These are phyloP conservation scores for Fusarium temperatum DNA, from an alignment of 2,329 filamentous ascomycete species.

Conservation along the genomic window DNA sequence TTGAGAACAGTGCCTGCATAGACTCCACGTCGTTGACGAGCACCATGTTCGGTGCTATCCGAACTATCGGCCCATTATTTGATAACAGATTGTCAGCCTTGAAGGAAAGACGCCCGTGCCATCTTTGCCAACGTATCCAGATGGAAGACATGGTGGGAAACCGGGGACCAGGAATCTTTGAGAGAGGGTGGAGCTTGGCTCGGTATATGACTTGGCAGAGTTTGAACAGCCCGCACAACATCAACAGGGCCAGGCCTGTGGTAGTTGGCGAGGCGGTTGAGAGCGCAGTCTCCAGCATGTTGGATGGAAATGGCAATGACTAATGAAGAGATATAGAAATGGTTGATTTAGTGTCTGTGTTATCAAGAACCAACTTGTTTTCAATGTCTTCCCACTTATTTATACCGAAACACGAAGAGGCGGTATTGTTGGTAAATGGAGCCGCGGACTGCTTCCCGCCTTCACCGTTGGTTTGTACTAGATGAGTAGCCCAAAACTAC, in stretches of 20 bases:
- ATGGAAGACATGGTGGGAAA: neutral
- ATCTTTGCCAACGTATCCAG: neutral
- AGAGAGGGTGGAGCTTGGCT: neutral
- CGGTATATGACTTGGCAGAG: neutral
- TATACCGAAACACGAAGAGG: neutral
- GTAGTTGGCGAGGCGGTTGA: neutral
- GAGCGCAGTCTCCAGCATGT: neutral
- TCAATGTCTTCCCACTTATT: neutral
- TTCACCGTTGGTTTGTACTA: too few species aligned
- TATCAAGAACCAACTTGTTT: neutral
- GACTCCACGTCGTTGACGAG: neutral
- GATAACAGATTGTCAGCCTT: neutral
- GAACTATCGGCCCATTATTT: neutral
- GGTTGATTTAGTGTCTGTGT: neutral
- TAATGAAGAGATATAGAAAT: accelerated
- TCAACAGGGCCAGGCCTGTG: neutral
- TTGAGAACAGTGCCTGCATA: neutral
- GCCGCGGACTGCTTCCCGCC: neutral
- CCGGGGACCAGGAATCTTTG: neutral
- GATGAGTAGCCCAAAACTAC: too few species aligned
- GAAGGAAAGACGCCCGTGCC: neutral
- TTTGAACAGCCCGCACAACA: neutral
- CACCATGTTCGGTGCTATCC: neutral
- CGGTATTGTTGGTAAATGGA: neutral
- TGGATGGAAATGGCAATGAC: neutral